Conservation (phyloP, 2,329 filamentous ascomycete species). For the Triangularia verruculosa region DNA sequence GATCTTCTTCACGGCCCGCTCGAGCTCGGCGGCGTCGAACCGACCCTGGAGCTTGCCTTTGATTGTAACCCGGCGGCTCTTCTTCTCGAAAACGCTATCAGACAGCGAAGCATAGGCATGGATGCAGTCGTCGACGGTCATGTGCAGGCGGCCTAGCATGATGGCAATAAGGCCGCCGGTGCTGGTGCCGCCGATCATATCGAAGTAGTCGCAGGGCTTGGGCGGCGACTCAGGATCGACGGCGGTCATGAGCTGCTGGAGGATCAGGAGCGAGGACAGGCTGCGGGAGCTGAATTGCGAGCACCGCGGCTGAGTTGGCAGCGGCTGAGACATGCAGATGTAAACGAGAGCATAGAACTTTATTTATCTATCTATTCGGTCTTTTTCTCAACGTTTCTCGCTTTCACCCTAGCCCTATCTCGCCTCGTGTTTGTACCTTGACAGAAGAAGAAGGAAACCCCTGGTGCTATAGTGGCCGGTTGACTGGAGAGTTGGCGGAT, state of each 20-base stretch:
- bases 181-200: slow-evolving; percentile 28
- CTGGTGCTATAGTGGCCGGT: slow-evolving; percentile 12
- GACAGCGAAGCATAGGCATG: not conserved
- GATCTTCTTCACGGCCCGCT: slow-evolving; percentile 24
- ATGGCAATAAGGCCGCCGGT: slow-evolving; percentile 39
- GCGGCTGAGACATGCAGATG: not conserved
- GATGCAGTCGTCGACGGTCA: slow-evolving; percentile 39
- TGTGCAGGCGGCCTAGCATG: slow-evolving; percentile 22
- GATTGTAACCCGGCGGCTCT: not conserved
- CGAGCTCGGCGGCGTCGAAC: slow-evolving; percentile 19
- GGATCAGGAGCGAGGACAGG: slow-evolving; percentile 35
- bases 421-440: slow-evolving; percentile 17
- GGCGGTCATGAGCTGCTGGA: slow-evolving; percentile 32
- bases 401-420: not conserved
- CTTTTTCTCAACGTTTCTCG: not conserved
- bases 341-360: not conserved
- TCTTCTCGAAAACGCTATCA: not conserved
- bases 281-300: not conserved
- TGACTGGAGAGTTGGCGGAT: slow-evolving; percentile 20
- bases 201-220: slow-evolving; percentile 21
- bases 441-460: slow-evolving; percentile 22
- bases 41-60: slow-evolving; percentile 24
- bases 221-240: slow-evolving; percentile 28
- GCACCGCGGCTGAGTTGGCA: not conserved
- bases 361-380: not conserved